Base-by-base conservation (phyloP, 2,329 filamentous ascomycete species). In the Claviceps africana region DNA sequence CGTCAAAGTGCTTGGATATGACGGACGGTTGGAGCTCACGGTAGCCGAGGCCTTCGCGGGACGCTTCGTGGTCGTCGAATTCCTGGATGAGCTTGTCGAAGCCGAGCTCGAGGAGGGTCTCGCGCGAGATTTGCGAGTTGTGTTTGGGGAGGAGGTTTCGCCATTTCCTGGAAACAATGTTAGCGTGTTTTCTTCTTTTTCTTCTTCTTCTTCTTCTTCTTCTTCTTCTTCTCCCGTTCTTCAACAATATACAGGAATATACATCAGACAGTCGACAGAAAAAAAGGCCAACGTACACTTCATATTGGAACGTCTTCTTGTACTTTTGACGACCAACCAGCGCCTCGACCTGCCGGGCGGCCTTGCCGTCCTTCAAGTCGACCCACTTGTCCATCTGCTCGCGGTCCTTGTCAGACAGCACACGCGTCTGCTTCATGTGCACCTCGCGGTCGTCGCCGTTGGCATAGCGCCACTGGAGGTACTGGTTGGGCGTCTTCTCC, bases 221-320 rank as follows among this genome's bases (percentile, higher is more conserved):
- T n/a, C n/a, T n/a, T n/a, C n/a, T n/a, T n/a, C n/a, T n/a, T n/a
- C n/a, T n/a, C n/a, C n/a, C n/a, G n/a, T n/a, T n/a, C n/a, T n/a
- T n/a, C n/a, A n/a, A n/a, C n/a, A n/a, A n/a, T n/a, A n/a, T n/a
- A n/a, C n/a, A n/a, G n/a, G n/a, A n/a, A n/a, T n/a, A n/a, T n/a
- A n/a, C n/a, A n/a, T n/a, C n/a, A n/a, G n/a, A n/a, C n/a, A n/a
- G n/a, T n/a, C n/a, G n/a, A n/a, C n/a, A 19, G 9, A 30, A 8
- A 19, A 48, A n/a, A 13, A 21, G 30, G 22, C 5, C 31, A 33
- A 71, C 79, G 75, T 77, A 84, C 79, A 96, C 82, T 75, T 97
- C 91, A 65, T 97, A 97, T 76, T 96, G 90, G 80, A 95, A 96
- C 42, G 85, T 86, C 81, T 98, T 98, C 83, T 98, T 97, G 75